Evolutionary conservation across 306 rosid species (phyloP).

Genomic region (Lablab purpureus): DNA sequence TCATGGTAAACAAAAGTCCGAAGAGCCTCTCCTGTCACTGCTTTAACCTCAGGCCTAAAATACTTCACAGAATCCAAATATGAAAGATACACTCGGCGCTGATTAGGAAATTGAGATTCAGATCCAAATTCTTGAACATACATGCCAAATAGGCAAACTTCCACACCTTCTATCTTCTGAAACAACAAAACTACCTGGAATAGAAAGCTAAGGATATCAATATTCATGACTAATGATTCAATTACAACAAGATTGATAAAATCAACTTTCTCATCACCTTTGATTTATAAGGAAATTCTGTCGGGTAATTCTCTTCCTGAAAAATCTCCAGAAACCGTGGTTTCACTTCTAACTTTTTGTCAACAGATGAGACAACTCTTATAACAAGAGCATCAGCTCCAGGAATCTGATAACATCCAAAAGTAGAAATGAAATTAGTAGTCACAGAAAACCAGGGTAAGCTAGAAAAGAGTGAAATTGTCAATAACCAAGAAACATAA

Average conservation of each 20-base stretch:
- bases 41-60: constrained; percentile 90
- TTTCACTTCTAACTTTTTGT: constrained; percentile 97
- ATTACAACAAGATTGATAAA: constrained; percentile 6
- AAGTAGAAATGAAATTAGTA: constrained; percentile 38
- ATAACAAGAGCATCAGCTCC: constrained; percentile 90
- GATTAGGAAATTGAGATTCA: constrained; percentile 89
- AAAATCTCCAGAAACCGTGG: constrained; percentile 92
- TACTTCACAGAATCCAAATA: constrained; percentile 98
- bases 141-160: constrained; percentile 99
- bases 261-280: constrained; percentile 64
- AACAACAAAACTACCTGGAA: constrained; percentile 86
- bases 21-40: constrained; percentile 95
- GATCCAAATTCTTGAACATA: constrained; percentile 99
- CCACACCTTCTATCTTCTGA: constrained; percentile 98
- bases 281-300: constrained; percentile 94
- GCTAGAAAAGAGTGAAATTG: not conserved
- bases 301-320: constrained; percentile 95
- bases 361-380: constrained; percentile 97
- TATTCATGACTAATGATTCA: constrained; percentile 1
- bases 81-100: constrained; percentile 96
- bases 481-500: constrained; percentile 13
- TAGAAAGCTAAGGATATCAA: constrained; percentile 26
- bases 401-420: constrained; percentile 67
- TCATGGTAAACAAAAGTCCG: constrained; percentile 98
- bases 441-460: constrained; percentile 8